Evolutionary conservation across 441 rosid genomes (phyloP).

Genomic region (Eruca vesicaria): DNA sequence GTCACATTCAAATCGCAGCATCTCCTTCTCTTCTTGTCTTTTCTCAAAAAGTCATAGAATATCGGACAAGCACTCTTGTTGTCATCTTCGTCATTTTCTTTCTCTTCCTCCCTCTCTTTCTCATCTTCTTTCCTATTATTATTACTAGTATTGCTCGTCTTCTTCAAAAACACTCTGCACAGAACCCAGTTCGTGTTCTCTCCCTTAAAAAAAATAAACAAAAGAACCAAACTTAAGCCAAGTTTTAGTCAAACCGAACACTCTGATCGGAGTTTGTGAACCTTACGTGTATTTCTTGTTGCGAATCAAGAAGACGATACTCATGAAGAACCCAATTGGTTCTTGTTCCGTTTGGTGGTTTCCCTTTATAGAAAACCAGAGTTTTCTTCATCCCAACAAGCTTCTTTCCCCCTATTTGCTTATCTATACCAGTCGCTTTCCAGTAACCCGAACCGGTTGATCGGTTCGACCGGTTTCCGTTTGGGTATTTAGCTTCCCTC

Average conservation of each 20-base stretch:
- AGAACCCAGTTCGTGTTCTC: slow-evolving; percentile 28
- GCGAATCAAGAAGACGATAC: slow-evolving; percentile 46
- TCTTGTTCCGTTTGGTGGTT: slow-evolving; percentile 50
- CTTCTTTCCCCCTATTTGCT: slow-evolving; percentile 39
- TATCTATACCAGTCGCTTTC: slow-evolving; percentile 69
- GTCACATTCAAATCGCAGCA: slow-evolving; percentile 28
- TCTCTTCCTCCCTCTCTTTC: neutral
- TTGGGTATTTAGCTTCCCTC: slow-evolving; percentile 61
- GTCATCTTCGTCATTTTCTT: neutral
- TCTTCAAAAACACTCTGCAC: slow-evolving; percentile 33
- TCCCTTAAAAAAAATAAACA: neutral
- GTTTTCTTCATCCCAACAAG: slow-evolving; percentile 68
- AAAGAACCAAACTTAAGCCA: neutral
- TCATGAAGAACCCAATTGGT: slow-evolving; percentile 87
- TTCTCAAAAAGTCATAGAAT: slow-evolving; percentile 28
- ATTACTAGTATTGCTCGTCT: slow-evolving; percentile 5
- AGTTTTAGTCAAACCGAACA: neutral
- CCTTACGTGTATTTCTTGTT: slow-evolving; percentile 11
- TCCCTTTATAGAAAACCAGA: slow-evolving; percentile 60
- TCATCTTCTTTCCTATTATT: slow-evolving; percentile 24
- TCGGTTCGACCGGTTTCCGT: slow-evolving; percentile 59
- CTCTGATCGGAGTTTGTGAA: neutral
- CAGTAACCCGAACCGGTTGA: slow-evolving; percentile 69
- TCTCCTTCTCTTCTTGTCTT: slow-evolving; percentile 5
- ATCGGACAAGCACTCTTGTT: slow-evolving; percentile 13